These are phyloP conservation scores for Fusarium domesticum DNA, from an alignment of 2,329 filamentous ascomycete species.

Conservation along the genomic window DNA sequence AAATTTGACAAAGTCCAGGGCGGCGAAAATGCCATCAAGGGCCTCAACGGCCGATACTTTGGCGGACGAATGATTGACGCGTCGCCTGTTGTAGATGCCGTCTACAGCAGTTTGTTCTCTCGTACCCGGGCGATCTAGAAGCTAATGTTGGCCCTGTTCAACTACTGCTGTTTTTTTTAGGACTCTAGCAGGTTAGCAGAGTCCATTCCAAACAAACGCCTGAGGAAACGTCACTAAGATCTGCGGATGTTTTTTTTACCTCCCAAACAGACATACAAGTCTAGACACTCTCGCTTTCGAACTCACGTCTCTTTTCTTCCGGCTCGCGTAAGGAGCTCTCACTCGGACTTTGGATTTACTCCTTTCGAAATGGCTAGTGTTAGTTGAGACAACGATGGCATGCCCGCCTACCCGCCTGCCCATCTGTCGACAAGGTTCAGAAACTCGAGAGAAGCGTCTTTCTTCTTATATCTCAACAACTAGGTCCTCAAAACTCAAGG, in stretches of 20 bases:
- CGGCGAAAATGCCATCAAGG: conserved; percentile 96
- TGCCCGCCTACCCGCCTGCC: too few species aligned
- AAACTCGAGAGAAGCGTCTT: conserved; percentile 12
- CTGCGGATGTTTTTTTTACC: conserved; percentile 15
- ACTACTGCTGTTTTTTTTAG: conserved; percentile 41
- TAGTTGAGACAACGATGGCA: too few species aligned
- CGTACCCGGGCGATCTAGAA: conserved; percentile 75
- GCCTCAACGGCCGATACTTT: conserved; percentile 95
- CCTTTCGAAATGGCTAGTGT: too few species aligned
- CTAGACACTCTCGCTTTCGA: conserved; percentile 17
- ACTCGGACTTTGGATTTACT: too few species aligned
- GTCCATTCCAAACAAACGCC: conserved; percentile 25
- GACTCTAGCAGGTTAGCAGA: conserved; percentile 42
- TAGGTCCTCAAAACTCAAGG: neutral
- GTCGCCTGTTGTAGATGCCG: conserved; percentile 93
- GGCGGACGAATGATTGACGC: conserved; percentile 90
- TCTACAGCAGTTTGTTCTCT: conserved; percentile 96
- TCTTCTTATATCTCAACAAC: conserved; percentile 4
- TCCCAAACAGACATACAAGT: conserved; percentile 28
- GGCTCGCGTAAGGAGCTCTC: conserved; percentile 1
- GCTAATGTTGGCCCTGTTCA: conserved; percentile 53
- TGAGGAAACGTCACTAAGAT: conserved; percentile 27
- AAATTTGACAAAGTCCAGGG: conserved; percentile 96
- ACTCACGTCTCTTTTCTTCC: conserved; percentile 9
- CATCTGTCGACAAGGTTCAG: conserved; percentile 13